phyloP scores from a whole-genome alignment of 1,284 basidiomycete genomes.

The Cutaneotrichosporon sp. region DNA sequence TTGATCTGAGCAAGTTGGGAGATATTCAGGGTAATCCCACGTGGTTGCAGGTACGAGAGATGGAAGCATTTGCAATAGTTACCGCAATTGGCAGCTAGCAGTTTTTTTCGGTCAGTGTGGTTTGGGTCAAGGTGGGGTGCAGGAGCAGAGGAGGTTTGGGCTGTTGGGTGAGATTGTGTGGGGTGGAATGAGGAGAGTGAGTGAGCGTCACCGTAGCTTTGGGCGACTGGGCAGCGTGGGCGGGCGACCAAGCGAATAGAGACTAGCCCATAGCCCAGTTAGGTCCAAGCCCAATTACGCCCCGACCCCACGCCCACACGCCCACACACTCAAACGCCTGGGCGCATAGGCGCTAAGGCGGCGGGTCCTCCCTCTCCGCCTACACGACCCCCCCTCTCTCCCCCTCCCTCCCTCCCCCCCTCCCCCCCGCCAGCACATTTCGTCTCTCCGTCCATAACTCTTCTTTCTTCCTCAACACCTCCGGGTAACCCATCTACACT shows the following conservation, averaged over 20 bases:
- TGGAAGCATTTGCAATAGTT: background rate
- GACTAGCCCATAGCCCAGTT: too few relatives aligned
- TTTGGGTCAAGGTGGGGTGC: too few relatives aligned
- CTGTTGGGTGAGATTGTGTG: too few relatives aligned
- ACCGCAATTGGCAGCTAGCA: background rate
- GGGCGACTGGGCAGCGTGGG: too few relatives aligned
- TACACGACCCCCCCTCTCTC: background rate
- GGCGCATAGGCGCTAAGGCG: background rate
- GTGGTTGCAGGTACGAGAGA: background rate
- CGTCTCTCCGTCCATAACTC: background rate
- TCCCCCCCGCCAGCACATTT: constrained; percentile 3
- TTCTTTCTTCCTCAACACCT: constrained; percentile 22
- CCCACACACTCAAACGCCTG: background rate
- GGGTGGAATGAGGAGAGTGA: too few relatives aligned
- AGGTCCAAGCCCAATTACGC: too few relatives aligned
- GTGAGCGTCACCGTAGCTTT: too few relatives aligned
- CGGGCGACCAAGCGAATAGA: too few relatives aligned
- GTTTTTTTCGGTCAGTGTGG: too few relatives aligned
- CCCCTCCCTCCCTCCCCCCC: background rate
- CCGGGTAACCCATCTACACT: constrained; percentile 27
- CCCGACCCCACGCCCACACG: background rate
- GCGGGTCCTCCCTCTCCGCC: background rate
- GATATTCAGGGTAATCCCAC: too few relatives aligned
- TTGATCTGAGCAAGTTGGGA: too few relatives aligned
- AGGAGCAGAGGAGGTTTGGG: too few relatives aligned